Conservation (phyloP, 23 red algal species). For the Gracilaria vermiculophylla region DNA sequence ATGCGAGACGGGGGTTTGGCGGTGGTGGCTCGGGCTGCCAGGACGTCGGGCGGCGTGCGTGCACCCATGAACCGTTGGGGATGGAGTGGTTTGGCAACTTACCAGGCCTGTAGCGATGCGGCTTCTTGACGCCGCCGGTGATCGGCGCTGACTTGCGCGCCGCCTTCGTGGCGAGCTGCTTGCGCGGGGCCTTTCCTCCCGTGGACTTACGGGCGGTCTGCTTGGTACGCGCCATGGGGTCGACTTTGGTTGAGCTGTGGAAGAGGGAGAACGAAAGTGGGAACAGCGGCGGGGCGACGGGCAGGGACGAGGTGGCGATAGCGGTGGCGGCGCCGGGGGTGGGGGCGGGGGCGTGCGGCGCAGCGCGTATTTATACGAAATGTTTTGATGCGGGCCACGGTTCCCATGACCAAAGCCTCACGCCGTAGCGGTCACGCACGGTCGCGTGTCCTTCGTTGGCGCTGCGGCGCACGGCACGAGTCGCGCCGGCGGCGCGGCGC, state of each 20-base stretch:
- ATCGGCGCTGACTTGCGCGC: conserved; percentile 98
- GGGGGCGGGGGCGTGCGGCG: not conserved
- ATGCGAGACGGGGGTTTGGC: too few species aligned
- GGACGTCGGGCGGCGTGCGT: not conserved
- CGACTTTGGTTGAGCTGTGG: not conserved
- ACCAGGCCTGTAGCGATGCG: conserved; percentile 99
- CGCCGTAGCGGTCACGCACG: not conserved
- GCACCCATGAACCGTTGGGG: not conserved
- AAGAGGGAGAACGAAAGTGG: not conserved
- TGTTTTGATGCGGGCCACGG: not conserved
- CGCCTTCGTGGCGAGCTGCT: conserved; percentile 99
- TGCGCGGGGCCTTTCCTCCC: conserved; percentile 98
- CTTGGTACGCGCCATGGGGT: conserved; percentile 97
- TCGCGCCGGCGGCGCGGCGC: too few species aligned
- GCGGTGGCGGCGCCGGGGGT: not conserved
- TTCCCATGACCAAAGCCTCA: not conserved
- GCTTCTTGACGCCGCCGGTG: conserved; percentile 99
- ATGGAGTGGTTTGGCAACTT: not conserved
- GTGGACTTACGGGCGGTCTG: conserved; percentile 99
- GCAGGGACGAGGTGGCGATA: not conserved
- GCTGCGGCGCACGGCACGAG: not conserved
- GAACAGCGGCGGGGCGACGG: not conserved
- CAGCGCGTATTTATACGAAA: conserved; percentile 18
- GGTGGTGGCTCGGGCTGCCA: not conserved
- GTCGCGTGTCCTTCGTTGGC: not conserved